phyloP scores from a whole-genome alignment of 225 moss, liverwort and hornwort genomes.

The Asterella californica region DNA sequence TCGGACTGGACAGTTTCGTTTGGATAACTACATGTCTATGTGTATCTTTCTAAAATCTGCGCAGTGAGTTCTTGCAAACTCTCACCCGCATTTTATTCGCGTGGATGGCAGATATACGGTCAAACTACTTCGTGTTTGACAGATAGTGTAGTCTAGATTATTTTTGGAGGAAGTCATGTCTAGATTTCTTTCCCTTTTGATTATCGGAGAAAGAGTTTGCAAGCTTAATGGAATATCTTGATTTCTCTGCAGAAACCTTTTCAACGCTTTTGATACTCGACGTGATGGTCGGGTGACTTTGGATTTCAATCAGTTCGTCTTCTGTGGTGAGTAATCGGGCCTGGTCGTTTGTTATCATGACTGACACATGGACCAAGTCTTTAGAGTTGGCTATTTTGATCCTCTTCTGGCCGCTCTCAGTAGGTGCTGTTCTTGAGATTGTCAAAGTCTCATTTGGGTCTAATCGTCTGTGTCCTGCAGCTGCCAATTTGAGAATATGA shows the following conservation, averaged over 20 bases:
- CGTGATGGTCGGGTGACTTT: constrained; percentile 66
- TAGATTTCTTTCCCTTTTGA: background rate
- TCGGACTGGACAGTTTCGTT: constrained; percentile 60
- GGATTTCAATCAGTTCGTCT: constrained; percentile 84
- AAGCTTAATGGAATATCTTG: background rate
- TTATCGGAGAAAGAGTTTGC: background rate
- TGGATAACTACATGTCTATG: constrained; percentile 71
- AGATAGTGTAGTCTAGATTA: background rate
- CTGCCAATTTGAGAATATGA: constrained; percentile 57
- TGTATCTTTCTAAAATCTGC: constrained; percentile 98
- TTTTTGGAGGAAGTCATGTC: background rate
- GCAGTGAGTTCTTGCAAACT: constrained; percentile 41
- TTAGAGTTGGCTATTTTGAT: background rate
- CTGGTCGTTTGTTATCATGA: background rate
- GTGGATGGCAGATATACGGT: background rate
- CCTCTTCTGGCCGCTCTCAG: background rate
- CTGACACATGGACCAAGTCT: background rate
- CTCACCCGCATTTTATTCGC: background rate
- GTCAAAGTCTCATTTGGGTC: background rate
- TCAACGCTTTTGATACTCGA: constrained; percentile 75
- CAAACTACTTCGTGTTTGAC: background rate
- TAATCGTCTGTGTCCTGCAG: constrained; percentile 34
- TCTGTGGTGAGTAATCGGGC: constrained; percentile 57
- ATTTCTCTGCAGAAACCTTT: constrained; percentile 64
- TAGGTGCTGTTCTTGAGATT: background rate